Evolutionary conservation across 225 moss, liverwort and hornwort species (phyloP).

Genomic region (Marchantia polymorpha): DNA sequence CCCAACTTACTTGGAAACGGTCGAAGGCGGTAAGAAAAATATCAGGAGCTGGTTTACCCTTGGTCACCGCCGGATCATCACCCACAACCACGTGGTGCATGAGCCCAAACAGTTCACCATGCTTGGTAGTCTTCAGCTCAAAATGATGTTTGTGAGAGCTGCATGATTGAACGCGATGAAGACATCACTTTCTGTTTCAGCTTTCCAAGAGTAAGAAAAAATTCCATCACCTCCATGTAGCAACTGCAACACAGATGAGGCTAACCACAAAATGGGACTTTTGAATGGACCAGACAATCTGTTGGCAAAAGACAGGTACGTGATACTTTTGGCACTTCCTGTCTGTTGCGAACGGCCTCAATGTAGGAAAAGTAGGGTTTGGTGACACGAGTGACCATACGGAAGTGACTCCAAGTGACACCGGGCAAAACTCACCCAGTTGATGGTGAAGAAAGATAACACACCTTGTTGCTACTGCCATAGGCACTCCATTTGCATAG

Average conservation of each 20-base stretch:
- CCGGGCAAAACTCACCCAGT: background rate
- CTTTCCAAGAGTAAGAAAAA: conserved; percentile 17
- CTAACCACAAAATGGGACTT: conserved; percentile 13
- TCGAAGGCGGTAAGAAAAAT: conserved; percentile 75
- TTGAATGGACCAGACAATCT: background rate
- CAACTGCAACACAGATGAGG: conserved; percentile 44
- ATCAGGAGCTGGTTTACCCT: conserved; percentile 86
- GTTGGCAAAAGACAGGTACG: background rate
- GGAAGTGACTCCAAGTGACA: background rate
- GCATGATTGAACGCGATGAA: conserved; percentile 43
- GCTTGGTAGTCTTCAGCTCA: conserved; percentile 90
- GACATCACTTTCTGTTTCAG: conserved; percentile 26
- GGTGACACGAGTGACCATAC: background rate
- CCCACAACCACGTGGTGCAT: conserved; percentile 95
- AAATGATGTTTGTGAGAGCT: conserved; percentile 91
- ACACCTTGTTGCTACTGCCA: conserved; percentile 98
- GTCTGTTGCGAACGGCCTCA: background rate
- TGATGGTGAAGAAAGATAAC: conserved; percentile 9
- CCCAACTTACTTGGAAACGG: conserved; percentile 56
- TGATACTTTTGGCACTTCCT: background rate
- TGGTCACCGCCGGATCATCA: conserved; percentile 72
- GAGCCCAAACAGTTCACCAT: conserved; percentile 64
- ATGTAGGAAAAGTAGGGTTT: background rate
- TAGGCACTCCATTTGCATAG: conserved; percentile 68
- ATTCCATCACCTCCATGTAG: conserved; percentile 15